Evolutionary conservation across 257 asterid genomes (phyloP).

Genomic region (Solanum tarapatanum): DNA sequence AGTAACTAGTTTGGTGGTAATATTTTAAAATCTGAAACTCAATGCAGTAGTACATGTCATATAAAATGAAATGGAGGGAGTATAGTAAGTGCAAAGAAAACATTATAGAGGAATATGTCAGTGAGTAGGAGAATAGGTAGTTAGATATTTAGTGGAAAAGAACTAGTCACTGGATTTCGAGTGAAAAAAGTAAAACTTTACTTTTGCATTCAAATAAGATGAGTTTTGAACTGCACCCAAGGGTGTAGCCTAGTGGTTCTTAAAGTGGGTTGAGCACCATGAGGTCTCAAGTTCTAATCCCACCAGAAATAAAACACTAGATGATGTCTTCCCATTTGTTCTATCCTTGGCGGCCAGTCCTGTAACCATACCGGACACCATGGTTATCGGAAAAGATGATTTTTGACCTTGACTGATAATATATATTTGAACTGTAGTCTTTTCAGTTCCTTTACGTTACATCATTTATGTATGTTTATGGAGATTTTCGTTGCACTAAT

Average conservation of each 20-base stretch:
- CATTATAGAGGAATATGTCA: neutral
- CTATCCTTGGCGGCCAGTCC: no score
- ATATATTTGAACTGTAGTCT: neutral
- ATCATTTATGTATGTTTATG: neutral
- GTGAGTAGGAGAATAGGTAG: neutral
- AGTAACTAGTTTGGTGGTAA: neutral
- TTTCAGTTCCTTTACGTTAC: neutral
- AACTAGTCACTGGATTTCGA: neutral
- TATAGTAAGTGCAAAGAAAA: neutral
- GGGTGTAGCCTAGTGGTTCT: no score
- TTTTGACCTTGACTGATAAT: neutral
- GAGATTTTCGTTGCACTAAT: neutral
- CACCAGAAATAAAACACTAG: no score
- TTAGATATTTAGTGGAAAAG: neutral
- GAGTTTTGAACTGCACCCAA: neutral
- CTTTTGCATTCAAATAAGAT: neutral
- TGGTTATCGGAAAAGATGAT: no score
- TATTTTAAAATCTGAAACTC: neutral
- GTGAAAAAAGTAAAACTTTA: neutral
- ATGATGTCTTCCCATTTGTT: no score
- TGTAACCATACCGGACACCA: no score
- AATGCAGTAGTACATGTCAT: neutral
- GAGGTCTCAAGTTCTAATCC: no score
- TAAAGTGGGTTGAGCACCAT: no score
- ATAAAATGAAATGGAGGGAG: no score